Conservation (phyloP, 2,329 filamentous ascomycete species). For the Botrytis porri region DNA sequence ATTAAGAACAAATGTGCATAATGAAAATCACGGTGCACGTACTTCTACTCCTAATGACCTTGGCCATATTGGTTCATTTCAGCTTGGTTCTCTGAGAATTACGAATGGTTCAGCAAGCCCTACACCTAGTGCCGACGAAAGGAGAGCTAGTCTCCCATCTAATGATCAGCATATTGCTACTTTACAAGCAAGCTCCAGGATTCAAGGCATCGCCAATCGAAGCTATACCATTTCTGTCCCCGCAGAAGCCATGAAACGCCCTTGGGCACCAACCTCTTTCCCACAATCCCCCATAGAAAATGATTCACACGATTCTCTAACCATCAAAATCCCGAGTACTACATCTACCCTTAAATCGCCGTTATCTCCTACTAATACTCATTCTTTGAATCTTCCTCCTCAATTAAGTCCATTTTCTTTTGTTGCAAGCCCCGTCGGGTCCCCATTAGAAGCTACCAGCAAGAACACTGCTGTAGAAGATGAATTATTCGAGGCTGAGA, state of each 20-base stretch:
- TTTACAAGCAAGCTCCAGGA: slow-evolving; percentile 16
- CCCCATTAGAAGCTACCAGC: slow-evolving; percentile 46
- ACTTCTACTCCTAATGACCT: slow-evolving; percentile 50
- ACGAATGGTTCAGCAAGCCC: slow-evolving; percentile 58
- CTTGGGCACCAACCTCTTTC: slow-evolving; percentile 22
- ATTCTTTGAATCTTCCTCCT: slow-evolving; percentile 30
- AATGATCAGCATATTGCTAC: background rate
- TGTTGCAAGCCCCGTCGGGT: slow-evolving; percentile 34
- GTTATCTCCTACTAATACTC: slow-evolving; percentile 13
- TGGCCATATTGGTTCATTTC: slow-evolving; percentile 58
- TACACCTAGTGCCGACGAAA: slow-evolving; percentile 40
- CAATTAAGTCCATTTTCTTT: slow-evolving; percentile 41
- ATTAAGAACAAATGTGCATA: slow-evolving; percentile 14
- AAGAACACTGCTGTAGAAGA: slow-evolving; percentile 50
- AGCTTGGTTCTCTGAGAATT: slow-evolving; percentile 60
- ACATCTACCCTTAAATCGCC: background rate
- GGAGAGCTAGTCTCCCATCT: slow-evolving; percentile 21
- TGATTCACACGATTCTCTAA: slow-evolving; percentile 13
- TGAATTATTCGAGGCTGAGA: slow-evolving; percentile 43
- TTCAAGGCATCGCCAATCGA: slow-evolving; percentile 24
- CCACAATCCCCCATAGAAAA: background rate
- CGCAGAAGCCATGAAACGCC: slow-evolving; percentile 23
- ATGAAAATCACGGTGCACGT: slow-evolving; percentile 23
- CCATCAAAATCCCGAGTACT: slow-evolving; percentile 14
- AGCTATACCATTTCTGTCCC: slow-evolving; percentile 30